Conservation (phyloP, 768 basidiomycete species). For the Grammothele lineata region DNA sequence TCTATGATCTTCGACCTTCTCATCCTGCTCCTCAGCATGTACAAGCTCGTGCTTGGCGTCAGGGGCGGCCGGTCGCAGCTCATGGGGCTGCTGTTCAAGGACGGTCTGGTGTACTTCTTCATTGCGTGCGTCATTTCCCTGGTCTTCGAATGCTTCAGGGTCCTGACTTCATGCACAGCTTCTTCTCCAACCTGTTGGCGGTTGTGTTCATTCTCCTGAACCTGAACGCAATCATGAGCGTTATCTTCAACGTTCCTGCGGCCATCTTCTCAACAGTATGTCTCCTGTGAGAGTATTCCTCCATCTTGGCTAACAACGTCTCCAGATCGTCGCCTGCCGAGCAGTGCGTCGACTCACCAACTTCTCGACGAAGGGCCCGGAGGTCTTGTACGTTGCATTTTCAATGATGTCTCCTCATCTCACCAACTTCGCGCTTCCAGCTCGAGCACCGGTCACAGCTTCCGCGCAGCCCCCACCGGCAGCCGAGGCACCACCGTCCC, state of each 20-base stretch:
- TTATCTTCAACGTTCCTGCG: conserved; percentile 71
- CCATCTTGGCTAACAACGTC: background rate
- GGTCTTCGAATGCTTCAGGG: background rate
- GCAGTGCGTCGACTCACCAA: conserved; percentile 64
- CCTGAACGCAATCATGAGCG: conserved; percentile 67
- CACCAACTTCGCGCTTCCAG: conserved; percentile 2
- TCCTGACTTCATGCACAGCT: conserved; percentile 30
- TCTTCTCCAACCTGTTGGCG: conserved; percentile 39
- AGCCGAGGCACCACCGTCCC: conserved; percentile 18
- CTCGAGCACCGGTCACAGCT: conserved; percentile 38
- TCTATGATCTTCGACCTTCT: conserved; percentile 70
- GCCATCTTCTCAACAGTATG: conserved; percentile 65
- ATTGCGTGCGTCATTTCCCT: conserved; percentile 49
- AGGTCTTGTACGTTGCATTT: conserved; percentile 47
- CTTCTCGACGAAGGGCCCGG: conserved; percentile 45
- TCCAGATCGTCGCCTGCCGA: conserved; percentile 58
- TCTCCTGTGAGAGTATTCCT: background rate
- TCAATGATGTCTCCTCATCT: background rate
- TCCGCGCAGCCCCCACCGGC: conserved; percentile 46
- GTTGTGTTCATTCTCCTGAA: conserved; percentile 59
- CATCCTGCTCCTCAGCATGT: conserved; percentile 57
- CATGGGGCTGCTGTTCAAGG: conserved; percentile 63
- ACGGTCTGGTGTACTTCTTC: conserved; percentile 73
- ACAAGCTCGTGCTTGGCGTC: conserved; percentile 44
- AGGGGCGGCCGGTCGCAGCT: conserved; percentile 39